A percentile compares a stretch with the other conserved stretches of the same genome.
phyloP scores from a whole-genome alignment of 768 basidiomycete genomes.

The Brasilioporus rufonigricans region DNA sequence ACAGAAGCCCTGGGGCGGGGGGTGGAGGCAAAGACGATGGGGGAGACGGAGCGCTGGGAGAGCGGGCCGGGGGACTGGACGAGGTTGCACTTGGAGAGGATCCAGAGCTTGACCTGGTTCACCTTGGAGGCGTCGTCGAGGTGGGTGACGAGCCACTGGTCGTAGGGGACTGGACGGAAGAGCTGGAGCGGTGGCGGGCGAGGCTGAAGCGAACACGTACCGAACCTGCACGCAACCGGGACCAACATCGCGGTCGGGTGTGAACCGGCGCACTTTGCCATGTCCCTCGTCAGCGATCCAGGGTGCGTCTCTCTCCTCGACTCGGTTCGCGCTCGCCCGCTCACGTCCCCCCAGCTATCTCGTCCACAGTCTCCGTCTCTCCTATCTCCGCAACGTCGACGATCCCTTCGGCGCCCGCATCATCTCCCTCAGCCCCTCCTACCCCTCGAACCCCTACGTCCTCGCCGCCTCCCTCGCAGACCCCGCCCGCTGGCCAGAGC shows the following conservation, averaged over 20 bases:
- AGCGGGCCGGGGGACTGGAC: slow-evolving; percentile 28
- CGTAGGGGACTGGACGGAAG: slow-evolving; percentile 52
- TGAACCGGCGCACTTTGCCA: slow-evolving; percentile 18
- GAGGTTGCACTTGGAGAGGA: slow-evolving; percentile 56
- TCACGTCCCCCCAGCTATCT: slow-evolving; percentile 48
- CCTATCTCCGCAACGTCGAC: slow-evolving; percentile 85
- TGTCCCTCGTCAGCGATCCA: slow-evolving; percentile 67
- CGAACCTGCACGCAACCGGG: slow-evolving; percentile 54
- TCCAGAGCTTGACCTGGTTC: slow-evolving; percentile 58
- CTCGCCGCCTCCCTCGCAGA: slow-evolving; percentile 79
- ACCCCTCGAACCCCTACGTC: slow-evolving; percentile 82
- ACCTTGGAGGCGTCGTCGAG: slow-evolving; percentile 60
- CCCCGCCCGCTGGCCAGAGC: slow-evolving; percentile 79
- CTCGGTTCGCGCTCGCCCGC: not conserved
- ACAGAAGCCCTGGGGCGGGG: slow-evolving; percentile 13
- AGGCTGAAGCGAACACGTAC: slow-evolving; percentile 35
- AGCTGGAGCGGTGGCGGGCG: not conserved
- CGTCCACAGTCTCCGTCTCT: slow-evolving; percentile 81
- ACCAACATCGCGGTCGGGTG: slow-evolving; percentile 23
- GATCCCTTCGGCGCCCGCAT: slow-evolving; percentile 83
- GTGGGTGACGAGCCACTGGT: slow-evolving; percentile 78
- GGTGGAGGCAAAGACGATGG: slow-evolving; percentile 60
- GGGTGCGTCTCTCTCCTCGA: slow-evolving; percentile 36
- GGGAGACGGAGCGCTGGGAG: slow-evolving; percentile 52
- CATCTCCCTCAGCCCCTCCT: slow-evolving; percentile 75